phyloP scores from a whole-genome alignment of 768 basidiomycete species.

The Amanita muscaria region DNA sequence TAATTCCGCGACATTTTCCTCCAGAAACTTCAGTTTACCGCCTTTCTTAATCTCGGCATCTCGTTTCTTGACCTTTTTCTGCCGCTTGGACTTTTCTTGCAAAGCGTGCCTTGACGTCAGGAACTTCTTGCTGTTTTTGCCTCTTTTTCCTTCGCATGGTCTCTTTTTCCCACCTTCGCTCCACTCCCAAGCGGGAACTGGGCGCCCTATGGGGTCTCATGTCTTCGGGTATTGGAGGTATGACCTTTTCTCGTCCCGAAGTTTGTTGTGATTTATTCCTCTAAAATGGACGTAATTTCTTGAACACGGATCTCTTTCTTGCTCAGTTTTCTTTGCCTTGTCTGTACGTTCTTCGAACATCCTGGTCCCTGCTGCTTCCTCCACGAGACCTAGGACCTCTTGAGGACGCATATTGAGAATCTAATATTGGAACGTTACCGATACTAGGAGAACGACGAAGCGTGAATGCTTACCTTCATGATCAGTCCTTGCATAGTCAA shows the following conservation, averaged over 20 bases:
- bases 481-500: conserved; percentile 99
- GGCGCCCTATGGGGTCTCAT: conserved; percentile 70
- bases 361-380: conserved; percentile 95
- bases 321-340: conserved; percentile 89
- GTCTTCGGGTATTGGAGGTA: conserved; percentile 90
- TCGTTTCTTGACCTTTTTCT: conserved; percentile 66
- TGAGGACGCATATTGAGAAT: conserved; percentile 97
- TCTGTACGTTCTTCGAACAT: conserved; percentile 99
- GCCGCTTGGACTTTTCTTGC: conserved; percentile 49
- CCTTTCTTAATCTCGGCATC: conserved; percentile 90
- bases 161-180: conserved; percentile 45
- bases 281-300: conserved; percentile 71
- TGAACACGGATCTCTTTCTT: conserved; percentile 96
- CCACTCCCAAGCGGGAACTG: conserved; percentile 89
- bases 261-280: conserved; percentile 87
- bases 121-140: conserved; percentile 39
- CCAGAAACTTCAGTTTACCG: conserved; percentile 81
- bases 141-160: conserved; percentile 46
- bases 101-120: conserved; percentile 46
- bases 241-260: conserved; percentile 81
- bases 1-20: conserved; percentile 68
- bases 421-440: too few relatives aligned
- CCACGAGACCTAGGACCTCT: conserved; percentile 97
- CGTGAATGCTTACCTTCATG: conserved; percentile 61
- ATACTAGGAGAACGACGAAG: too few relatives aligned